These are phyloP conservation scores for Mycena alexandri DNA, from an alignment of 768 basidiomycete genomes.

Conservation along the genomic window DNA sequence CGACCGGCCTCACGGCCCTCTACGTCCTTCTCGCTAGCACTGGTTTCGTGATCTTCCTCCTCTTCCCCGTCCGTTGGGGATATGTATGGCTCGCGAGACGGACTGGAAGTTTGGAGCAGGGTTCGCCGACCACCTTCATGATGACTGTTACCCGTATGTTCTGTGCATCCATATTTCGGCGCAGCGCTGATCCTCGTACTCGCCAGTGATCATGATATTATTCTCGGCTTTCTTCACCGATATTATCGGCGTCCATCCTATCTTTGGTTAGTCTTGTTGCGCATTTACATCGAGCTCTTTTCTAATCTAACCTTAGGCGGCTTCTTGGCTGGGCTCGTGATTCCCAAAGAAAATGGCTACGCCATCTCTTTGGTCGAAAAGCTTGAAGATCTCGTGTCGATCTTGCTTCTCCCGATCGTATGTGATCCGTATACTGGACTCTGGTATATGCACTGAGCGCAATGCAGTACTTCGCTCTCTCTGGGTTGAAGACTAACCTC, in stretches of 20 bases:
- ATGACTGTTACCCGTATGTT: slow-evolving; percentile 72
- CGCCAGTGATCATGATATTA: slow-evolving; percentile 73
- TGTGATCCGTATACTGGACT: slow-evolving; percentile 40
- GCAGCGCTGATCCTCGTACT: neutral
- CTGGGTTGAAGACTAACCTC: slow-evolving; percentile 85
- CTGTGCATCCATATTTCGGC: neutral
- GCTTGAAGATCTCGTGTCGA: slow-evolving; percentile 87
- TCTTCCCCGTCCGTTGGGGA: slow-evolving; percentile 72
- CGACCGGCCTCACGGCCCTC: slow-evolving; percentile 78
- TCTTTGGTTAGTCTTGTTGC: slow-evolving; percentile 61
- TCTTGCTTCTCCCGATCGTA: slow-evolving; percentile 83
- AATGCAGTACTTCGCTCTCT: slow-evolving; percentile 80
- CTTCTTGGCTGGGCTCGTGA: slow-evolving; percentile 84
- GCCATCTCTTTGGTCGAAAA: slow-evolving; percentile 86
- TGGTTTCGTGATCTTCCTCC: slow-evolving; percentile 75
- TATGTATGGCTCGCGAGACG: slow-evolving; percentile 76
- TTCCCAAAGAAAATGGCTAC: slow-evolving; percentile 87
- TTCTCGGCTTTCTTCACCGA: slow-evolving; percentile 87
- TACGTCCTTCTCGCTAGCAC: slow-evolving; percentile 80
- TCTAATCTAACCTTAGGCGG: slow-evolving; percentile 61
- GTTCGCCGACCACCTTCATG: slow-evolving; percentile 78
- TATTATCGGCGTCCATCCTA: slow-evolving; percentile 83
- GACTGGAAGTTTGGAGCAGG: slow-evolving; percentile 79
- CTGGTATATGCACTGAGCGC: slow-evolving; percentile 8
- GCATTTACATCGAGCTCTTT: slow-evolving; percentile 13